Evolutionary conservation across 208 protist genomes (phyloP), one percentile per base, ranked within the genome.

Genomic region (Acanthamoeba royreba): DNA sequence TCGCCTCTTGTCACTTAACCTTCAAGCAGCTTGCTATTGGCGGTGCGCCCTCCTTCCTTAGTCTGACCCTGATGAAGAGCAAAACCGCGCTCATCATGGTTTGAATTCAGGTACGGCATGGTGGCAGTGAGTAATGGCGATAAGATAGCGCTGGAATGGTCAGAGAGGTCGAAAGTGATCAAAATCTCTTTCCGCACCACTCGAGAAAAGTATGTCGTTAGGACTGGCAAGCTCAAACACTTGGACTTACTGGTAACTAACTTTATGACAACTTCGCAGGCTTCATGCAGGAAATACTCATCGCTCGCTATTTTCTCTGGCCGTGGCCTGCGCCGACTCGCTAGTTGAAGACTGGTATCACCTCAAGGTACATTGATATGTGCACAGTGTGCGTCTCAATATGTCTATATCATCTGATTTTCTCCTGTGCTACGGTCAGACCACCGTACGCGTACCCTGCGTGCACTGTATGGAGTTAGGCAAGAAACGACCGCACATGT

Each of bases 1-100:
- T 43, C 69, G 94, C 38, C 91, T 96, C 13, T 61, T 96, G 22
- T 90, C 83, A 4, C 52, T 90, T 31, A 15, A 90, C 42, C 52
- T 90, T 35, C 72, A 95, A 38, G 94, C 87, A 3, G 58, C 61
- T 35, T 94, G 85, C n/a, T 96, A 95, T 53, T 96, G 94, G 92
- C 63, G 86, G 31, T 69, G 28, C 40, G 69, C 69, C 19, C 8
- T 49, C 69, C 63, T 28, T 28, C 28, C 25, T 81, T 31, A 33
- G 28, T 47, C 45, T 52, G 8, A 61, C 52, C 0, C 0, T n/a
- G 22, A 25, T n/a, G 19, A 79, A 11, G 33, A 79, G 15, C 0
- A 0, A 79, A 15, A 47, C 72, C 9, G 31, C 72, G 31, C 42
- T 13, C 38, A 49, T 25, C 33, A 43, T 15, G n/a, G 66, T 31